A percentile compares a stretch with the other conserved stretches of the same genome.
These are phyloP conservation scores for Lagerstroemia speciosa DNA, from an alignment of 345 rosid genomes.

Conservation along the genomic window DNA sequence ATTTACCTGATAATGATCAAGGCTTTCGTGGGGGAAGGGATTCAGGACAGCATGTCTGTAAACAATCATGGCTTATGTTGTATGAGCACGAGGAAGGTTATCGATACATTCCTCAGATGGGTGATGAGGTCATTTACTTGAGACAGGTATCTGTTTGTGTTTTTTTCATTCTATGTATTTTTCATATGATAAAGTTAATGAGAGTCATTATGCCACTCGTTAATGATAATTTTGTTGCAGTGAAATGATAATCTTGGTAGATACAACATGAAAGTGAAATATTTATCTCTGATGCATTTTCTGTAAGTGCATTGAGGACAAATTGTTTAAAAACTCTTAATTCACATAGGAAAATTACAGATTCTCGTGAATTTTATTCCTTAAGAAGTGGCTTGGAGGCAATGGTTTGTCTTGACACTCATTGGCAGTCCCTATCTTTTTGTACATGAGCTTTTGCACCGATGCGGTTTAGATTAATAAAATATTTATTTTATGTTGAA, in stretches of 20 bases:
- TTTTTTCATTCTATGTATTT: neutral
- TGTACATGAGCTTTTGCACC: too few species aligned
- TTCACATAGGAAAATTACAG: neutral
- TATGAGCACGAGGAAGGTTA: constrained; percentile 78
- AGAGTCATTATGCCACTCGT: neutral
- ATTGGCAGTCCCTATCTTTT: neutral
- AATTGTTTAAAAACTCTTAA: neutral
- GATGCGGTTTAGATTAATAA: too few species aligned
- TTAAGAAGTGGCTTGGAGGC: neutral
- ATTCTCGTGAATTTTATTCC: neutral
- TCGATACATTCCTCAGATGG: constrained; percentile 87
- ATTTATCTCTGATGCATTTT: neutral
- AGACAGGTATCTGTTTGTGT: constrained; percentile 48
- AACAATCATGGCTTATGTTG: constrained; percentile 79
- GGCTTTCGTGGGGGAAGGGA: constrained; percentile 23
- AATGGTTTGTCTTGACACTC: neutral
- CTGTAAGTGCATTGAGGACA: neutral
- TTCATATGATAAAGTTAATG: neutral
- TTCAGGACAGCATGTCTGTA: constrained; percentile 31
- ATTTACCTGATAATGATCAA: constrained; percentile 16
- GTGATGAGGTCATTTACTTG: constrained; percentile 79
- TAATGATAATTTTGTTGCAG: neutral
- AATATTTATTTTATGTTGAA: too few species aligned
- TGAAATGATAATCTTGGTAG: neutral
- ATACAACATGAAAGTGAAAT: neutral